These are phyloP conservation scores for Elsinoe fawcettii DNA, from an alignment of 2,329 filamentous ascomycete genomes.

Conservation along the genomic window DNA sequence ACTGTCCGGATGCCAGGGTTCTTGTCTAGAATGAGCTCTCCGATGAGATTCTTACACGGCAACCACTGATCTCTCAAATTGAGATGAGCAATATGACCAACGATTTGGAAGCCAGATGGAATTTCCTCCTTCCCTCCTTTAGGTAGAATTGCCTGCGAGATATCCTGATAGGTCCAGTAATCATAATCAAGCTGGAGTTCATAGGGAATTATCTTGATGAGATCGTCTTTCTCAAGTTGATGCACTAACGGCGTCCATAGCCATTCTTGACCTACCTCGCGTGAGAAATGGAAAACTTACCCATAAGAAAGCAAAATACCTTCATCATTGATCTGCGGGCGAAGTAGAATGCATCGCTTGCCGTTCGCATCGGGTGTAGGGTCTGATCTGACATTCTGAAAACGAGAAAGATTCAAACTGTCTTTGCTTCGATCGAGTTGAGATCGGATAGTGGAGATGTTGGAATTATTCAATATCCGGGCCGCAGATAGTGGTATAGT, in stretches of 20 bases:
- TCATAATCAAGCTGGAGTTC: slow-evolving; percentile 70
- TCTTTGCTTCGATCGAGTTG: slow-evolving; percentile 59
- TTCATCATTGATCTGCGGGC: slow-evolving; percentile 33
- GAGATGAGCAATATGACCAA: slow-evolving; percentile 86
- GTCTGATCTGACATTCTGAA: slow-evolving; percentile 56
- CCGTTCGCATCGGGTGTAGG: slow-evolving; percentile 46
- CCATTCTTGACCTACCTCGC: slow-evolving; percentile 40
- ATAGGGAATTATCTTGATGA: slow-evolving; percentile 67
- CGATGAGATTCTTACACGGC: slow-evolving; percentile 80
- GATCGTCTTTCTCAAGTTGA: slow-evolving; percentile 59
- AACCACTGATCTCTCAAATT: slow-evolving; percentile 79
- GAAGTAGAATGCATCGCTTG: slow-evolving; percentile 40
- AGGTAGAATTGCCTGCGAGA: slow-evolving; percentile 73
- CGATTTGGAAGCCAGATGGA: slow-evolving; percentile 77
- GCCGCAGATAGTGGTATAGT: slow-evolving; percentile 71
- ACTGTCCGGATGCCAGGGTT: slow-evolving; percentile 75
- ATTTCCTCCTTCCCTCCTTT: slow-evolving; percentile 71
- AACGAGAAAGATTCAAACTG: slow-evolving; percentile 55
- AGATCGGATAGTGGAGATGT: slow-evolving; percentile 65
- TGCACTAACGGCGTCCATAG: slow-evolving; percentile 69
- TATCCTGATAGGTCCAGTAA: slow-evolving; percentile 80
- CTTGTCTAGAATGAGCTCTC: slow-evolving; percentile 81
- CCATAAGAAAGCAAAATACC: slow-evolving; percentile 20
- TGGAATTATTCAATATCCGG: slow-evolving; percentile 63
- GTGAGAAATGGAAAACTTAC: slow-evolving; percentile 19